Evolutionary conservation across 768 basidiomycete genomes (phyloP), one percentile per base, ranked within the genome.

Genomic region (Kwoniella sp.): DNA sequence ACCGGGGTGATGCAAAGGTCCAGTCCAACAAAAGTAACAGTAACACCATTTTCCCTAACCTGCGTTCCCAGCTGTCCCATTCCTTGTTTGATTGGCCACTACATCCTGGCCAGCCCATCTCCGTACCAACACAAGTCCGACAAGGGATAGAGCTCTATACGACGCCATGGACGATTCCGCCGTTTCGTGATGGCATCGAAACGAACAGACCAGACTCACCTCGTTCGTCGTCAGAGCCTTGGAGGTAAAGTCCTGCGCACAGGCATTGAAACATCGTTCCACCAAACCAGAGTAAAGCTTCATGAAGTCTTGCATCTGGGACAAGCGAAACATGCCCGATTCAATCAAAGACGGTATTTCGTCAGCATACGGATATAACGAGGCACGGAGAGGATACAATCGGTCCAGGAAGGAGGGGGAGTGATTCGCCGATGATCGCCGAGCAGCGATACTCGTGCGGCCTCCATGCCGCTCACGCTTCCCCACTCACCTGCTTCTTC

Each of bases 231-330:
- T 91, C 63, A 99, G 83, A 0, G 93, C 88, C 82, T 93, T 96
- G 85, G 90, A 91, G 26, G 94, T 97, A 75, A 99, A 97, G 80
- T 99, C 95, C 79, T 94, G 94, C 75, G 89, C 90, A 80, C 95
- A 99, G 15, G 91, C 85, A 73, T 85, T 92, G 86, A 99, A 99
- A 82, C 95, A 99, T 73, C 91, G 88, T 80, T 98, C 95, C 31
- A 94, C 93, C 61, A 99, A 86, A 77, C 88, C 90, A 25, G 92
- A 90, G 82, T 99, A 98, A 82, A 98, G 89, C 77, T 86, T 86
- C 85, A 99, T 85, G 77, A 99, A 98, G 84, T 98, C 95, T 85
- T 95, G 92, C 93, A 99, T 95, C 94, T 98, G 45, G 12, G 22
- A 22, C 17, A 7, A 23, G 5, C 34, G 34, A 37, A 13, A 37